These are phyloP conservation scores for Lactarius deliciosus DNA, from an alignment of 768 basidiomycete genomes.

Conservation along the genomic window DNA sequence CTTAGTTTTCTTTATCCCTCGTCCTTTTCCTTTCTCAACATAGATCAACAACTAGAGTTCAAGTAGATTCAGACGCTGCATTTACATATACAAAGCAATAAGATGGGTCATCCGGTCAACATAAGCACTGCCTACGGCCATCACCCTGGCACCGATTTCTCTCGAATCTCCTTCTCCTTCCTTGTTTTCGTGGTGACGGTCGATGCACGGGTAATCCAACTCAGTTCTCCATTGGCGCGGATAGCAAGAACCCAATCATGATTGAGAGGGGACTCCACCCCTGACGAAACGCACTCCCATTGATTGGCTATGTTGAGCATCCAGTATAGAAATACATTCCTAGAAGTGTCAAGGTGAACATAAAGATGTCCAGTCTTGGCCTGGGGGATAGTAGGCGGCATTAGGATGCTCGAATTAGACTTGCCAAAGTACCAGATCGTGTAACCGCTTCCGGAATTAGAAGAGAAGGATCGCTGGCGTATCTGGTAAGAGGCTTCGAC, in stretches of 20 bases:
- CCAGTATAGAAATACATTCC: neutral
- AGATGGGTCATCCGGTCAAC: too few relatives aligned
- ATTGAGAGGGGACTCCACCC: neutral
- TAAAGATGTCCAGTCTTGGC: constrained; percentile 7
- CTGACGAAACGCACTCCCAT: neutral
- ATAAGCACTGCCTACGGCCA: too few relatives aligned
- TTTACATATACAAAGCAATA: too few relatives aligned
- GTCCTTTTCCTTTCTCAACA: too few relatives aligned
- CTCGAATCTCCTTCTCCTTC: neutral
- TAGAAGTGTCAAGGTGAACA: neutral
- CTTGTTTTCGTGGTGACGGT: neutral
- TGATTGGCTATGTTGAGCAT: neutral
- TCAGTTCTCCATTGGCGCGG: neutral
- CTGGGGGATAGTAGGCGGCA: neutral
- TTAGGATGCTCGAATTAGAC: neutral
- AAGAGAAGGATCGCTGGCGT: neutral
- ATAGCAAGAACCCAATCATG: constrained; percentile 7
- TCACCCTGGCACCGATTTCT: neutral
- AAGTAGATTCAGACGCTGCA: too few relatives aligned
- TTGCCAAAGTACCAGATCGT: constrained; percentile 1
- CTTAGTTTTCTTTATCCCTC: too few relatives aligned
- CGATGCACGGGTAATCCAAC: neutral
- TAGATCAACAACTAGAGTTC: too few relatives aligned
- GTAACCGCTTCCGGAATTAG: constrained; percentile 9
- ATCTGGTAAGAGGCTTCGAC: too few relatives aligned